These are phyloP conservation scores for Citrus maxima DNA, from an alignment of 345 rosid genomes.

Conservation along the genomic window DNA sequence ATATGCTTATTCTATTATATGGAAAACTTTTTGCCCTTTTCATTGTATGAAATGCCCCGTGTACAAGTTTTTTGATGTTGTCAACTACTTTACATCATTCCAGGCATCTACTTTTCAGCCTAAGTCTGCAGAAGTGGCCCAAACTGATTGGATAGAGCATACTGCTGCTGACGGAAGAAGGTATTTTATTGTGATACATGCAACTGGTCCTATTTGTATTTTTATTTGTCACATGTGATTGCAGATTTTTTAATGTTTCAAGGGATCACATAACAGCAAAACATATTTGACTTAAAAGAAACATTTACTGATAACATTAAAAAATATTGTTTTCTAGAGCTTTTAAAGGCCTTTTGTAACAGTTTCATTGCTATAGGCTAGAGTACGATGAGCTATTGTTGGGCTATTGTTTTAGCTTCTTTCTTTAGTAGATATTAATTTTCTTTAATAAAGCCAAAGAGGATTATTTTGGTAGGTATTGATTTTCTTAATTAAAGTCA, in stretches of 20 bases:
- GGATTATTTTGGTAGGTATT: background rate
- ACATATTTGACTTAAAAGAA: background rate
- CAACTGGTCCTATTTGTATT: background rate
- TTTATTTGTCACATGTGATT: conserved; percentile 5
- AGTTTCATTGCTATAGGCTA: background rate
- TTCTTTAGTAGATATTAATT: background rate
- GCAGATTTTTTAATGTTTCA: background rate
- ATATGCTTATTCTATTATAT: background rate
- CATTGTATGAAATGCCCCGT: background rate
- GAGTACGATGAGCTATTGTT: background rate
- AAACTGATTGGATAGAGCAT: conserved; percentile 87
- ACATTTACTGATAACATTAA: background rate
- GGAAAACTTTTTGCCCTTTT: background rate
- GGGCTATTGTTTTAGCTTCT: background rate
- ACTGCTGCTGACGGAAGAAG: conserved; percentile 75
- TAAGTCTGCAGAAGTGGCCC: conserved; percentile 37
- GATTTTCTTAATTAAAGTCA: background rate
- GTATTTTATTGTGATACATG: conserved; percentile 34
- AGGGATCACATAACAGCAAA: background rate
- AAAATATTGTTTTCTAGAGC: background rate
- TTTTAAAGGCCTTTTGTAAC: background rate
- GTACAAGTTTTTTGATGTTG: background rate
- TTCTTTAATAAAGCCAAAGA: background rate
- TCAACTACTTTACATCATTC: conserved; percentile 18
- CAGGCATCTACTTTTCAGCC: conserved; percentile 41